Base-by-base conservation (phyloP, 768 basidiomycete genomes). In the Cubamyces lactineus region DNA sequence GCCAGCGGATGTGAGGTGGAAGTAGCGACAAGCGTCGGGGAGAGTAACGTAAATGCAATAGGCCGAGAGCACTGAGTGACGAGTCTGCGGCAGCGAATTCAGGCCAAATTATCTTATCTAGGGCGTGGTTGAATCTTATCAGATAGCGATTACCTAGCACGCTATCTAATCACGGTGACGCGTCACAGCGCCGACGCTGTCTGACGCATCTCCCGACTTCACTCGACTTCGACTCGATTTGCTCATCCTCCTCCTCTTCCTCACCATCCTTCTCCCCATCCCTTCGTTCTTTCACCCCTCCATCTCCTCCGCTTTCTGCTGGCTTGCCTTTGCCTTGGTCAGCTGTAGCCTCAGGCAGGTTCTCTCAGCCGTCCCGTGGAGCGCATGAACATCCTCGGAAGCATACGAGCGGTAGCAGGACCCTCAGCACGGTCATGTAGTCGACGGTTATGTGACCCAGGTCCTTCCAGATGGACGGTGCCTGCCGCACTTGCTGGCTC, bases 311-410 rank as follows among this genome's bases (percentile, higher is more conserved):
- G 24, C 41, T 17, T 49, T 34, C 38, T 40, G 11, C 28, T 24
- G 21, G 42, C 34, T 45, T 19, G 28, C 23, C 39, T 38, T 59
- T 17, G 50, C n/a, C 45, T 13, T 34, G 42, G 24, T 16, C 13
- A 19, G 13, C 23, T n/a, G 39, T 41, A 50, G 60, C 53, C 62
- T 60, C 45, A 45, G 58, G 59, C 53, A 57, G 63, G 43, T 53
- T 50, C 19, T 6, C 46, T 17, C 47, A 34, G n/a, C n/a, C 49
- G n/a, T 30, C 48, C 34, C 17, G 39, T 26, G 56, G 46, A 28
- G 53, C 53, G 65, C 66, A 72, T 72, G 71, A 72, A 69, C 58
- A 47, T 72, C 52, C 61, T 72, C 43, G 66, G 66, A 49, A 59
- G 65, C 48, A 53, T 72, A 40, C 60, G 67, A 52, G 50, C 67